Evolutionary conservation across 2,329 filamentous ascomycete genomes (phyloP), one percentile per base, ranked within the genome.

Genomic region (Ceratocystis smalleyi): DNA sequence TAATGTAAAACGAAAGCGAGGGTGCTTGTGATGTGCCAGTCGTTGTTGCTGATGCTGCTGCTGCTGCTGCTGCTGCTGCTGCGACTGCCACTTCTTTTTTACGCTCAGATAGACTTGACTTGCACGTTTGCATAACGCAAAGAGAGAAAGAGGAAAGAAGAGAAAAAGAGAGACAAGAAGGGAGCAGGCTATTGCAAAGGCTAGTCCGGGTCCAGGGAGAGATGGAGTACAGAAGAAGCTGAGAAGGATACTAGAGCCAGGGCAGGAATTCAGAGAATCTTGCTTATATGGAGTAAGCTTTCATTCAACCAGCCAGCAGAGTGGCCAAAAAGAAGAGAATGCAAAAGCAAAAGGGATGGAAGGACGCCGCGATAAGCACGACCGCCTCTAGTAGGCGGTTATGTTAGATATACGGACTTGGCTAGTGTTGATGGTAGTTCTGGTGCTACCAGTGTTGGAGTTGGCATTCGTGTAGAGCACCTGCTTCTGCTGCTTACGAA

Each of bases 191-290:
- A 51, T 51, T 51, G 54, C 15, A 32, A 57, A 57, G 27, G 17
- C 54, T 35, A 57, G 54, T 27, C 54, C 54, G 54, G 54, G 30
- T 57, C 30, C 27, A 57, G 54, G 54, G 54, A 55, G 51, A 51
- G 47, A 5, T 19, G 30, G 54, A 30, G 54, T 32, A 27, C 54
- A 57, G 30, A 35, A 57, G 54, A 57, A 57, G 54, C 54, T 57
- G 54, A 57, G 27, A 57, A 57, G 54, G 54, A n/a, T 19, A 57
- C 30, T 17, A 30, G 51, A 55, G 27, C 51, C 51, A 55, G 51
- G 51, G 51, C 51, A 55, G 30, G 51, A 55, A 19, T 55, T 12
- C 22, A 47, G 45, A 47, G 17, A 22, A 7, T n/a, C 45, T 47
- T 47, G 45, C 17, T 47, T 47, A 47, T 22, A 24, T 51, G 8